phyloP scores from a whole-genome alignment of 306 rosid species.

The Amphicarpaea edgeworthii region DNA sequence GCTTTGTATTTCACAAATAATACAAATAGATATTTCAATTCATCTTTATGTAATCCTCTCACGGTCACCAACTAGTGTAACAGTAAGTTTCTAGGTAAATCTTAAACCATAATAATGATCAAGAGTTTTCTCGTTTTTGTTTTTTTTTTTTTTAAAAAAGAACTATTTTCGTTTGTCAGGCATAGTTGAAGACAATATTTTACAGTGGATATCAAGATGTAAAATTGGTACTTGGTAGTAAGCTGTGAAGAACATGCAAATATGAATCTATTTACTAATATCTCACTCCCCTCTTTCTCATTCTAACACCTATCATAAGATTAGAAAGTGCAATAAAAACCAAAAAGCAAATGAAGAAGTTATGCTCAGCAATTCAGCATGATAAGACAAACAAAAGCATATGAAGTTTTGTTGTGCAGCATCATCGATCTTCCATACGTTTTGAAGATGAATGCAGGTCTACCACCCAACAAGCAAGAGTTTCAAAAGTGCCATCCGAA shows the following conservation, averaged over 20 bases:
- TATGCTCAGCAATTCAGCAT: slow-evolving; percentile 32
- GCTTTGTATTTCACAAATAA: background rate
- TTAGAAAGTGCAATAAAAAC: too few relatives aligned
- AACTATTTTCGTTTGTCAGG: background rate
- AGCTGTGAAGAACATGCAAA: slow-evolving; percentile 23
- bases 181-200: background rate
- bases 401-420: slow-evolving; percentile 29
- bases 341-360: background rate
- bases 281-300: too few relatives aligned
- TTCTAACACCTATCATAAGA: too few relatives aligned
- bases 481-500: slow-evolving; percentile 84
- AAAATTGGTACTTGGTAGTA: background rate
- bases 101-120: background rate
- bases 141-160: too few relatives aligned
- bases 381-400: slow-evolving; percentile 25
- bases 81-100: background rate
- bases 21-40: background rate
- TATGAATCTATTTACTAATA: background rate
- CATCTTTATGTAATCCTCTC: background rate
- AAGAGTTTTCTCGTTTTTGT: background rate
- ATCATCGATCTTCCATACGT: slow-evolving; percentile 41
- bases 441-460: slow-evolving; percentile 46
- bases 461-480: slow-evolving; percentile 88
- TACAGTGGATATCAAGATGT: background rate
- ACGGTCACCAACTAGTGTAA: background rate